Conservation (phyloP, 345 rosid genomes). For the Angophora floribunda region DNA sequence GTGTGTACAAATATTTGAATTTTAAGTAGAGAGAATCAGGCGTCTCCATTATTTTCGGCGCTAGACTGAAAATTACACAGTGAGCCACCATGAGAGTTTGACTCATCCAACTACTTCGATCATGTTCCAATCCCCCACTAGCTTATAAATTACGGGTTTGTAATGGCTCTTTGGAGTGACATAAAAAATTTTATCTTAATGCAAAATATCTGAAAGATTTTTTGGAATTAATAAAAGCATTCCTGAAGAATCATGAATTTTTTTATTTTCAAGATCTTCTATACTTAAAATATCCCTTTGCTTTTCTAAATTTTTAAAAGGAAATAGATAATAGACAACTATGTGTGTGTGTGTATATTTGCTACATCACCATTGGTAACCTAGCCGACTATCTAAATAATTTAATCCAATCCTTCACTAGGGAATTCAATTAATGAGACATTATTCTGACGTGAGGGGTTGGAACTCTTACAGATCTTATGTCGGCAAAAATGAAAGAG, state of each 20-base stretch:
- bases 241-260: background rate
- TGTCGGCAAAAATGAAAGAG: background rate
- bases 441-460: background rate
- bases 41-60: background rate
- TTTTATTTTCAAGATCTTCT: background rate
- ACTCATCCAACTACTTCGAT: background rate
- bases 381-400: background rate
- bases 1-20: background rate
- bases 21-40: background rate
- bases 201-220: rapidly evolving
- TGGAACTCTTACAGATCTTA: background rate
- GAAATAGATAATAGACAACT: background rate
- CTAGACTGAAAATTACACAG: background rate
- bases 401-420: background rate
- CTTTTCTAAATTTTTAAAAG: background rate
- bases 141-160: background rate
- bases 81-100: background rate
- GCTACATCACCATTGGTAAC: background rate
- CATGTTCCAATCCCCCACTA: background rate
- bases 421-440: background rate
- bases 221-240: background rate
- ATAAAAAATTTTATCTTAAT: background rate
- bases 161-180: background rate
- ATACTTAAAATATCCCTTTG: background rate
- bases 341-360: background rate